Evolutionary conservation across 257 asterid genomes (phyloP).

Genomic region (Fraxinus anomala): DNA sequence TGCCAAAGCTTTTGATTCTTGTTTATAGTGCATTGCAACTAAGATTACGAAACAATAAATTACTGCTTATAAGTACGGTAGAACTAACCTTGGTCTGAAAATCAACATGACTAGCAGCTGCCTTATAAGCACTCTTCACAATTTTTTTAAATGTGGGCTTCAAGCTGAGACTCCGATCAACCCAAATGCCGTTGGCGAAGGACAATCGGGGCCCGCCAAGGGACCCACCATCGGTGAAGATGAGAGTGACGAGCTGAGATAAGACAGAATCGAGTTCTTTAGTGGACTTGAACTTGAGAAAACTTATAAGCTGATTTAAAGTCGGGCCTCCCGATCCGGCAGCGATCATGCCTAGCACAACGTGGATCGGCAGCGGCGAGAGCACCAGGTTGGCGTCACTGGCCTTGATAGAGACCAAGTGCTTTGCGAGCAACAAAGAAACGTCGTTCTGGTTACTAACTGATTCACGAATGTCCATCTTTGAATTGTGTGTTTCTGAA

Average conservation of each 20-base stretch:
- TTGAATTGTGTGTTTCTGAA: neutral
- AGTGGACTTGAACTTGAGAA: constrained; percentile 36
- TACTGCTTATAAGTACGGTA: neutral
- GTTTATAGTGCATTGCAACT: too few species aligned
- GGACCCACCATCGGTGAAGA: constrained; percentile 46
- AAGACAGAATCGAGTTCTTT: constrained; percentile 34
- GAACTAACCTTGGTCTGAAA: constrained; percentile 38
- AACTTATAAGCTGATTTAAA: constrained; percentile 35
- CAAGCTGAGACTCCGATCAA: constrained; percentile 41
- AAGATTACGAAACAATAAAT: neutral
- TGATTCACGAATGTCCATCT: constrained; percentile 39
- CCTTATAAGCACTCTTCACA: constrained; percentile 34
- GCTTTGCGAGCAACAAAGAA: constrained; percentile 28
- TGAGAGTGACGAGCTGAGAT: constrained; percentile 35
- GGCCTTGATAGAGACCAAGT: constrained; percentile 30
- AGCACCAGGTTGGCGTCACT: constrained; percentile 33
- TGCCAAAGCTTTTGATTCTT: too few species aligned
- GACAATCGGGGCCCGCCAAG: constrained; percentile 45
- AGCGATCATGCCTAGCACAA: constrained; percentile 37
- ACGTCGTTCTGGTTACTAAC: constrained; percentile 39
- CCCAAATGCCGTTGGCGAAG: constrained; percentile 43
- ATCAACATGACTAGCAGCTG: constrained; percentile 39
- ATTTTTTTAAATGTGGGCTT: constrained; percentile 37
- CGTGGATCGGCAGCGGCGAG: constrained; percentile 46
- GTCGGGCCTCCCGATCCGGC: constrained; percentile 43